Percentiles rank a stretch among this genome's conserved stretches.
Conservation (phyloP, 2,329 filamentous ascomycete genomes). For the Penicillium capsulatum region DNA sequence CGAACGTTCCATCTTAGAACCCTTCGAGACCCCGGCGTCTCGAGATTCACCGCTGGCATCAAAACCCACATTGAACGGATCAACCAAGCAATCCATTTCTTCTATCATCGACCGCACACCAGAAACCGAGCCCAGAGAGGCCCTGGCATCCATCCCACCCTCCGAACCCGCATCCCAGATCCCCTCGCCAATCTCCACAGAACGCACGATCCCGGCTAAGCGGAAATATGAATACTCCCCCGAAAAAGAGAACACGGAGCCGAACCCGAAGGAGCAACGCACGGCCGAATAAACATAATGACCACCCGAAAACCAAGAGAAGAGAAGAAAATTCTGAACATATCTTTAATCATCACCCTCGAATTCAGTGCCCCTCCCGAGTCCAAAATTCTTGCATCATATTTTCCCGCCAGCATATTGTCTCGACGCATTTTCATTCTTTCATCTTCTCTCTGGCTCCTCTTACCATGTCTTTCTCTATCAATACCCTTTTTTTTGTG, state of each 20-base stretch:
- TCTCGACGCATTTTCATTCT: slow-evolving; percentile 13
- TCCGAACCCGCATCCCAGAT: slow-evolving; percentile 22
- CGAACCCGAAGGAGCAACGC: slow-evolving; percentile 17
- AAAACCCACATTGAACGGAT: slow-evolving; percentile 24
- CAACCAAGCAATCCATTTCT: slow-evolving; percentile 38
- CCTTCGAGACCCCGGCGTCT: slow-evolving; percentile 10
- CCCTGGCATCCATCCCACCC: slow-evolving; percentile 18
- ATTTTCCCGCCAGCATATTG: slow-evolving; percentile 3
- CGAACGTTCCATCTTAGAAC: slow-evolving; percentile 22
- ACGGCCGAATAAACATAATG: slow-evolving; percentile 15
- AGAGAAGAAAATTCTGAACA: too few relatives aligned
- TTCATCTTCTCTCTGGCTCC: slow-evolving; percentile 22
- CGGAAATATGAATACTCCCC: slow-evolving; percentile 22
- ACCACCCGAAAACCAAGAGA: too few relatives aligned
- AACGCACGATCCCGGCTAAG: slow-evolving; percentile 18
- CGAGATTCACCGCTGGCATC: slow-evolving; percentile 11
- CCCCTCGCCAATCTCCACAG: slow-evolving; percentile 10
- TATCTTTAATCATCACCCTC: too few relatives aligned
- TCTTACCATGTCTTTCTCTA: slow-evolving; percentile 5
- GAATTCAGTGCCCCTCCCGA: too few relatives aligned
- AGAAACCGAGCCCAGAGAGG: slow-evolving; percentile 22
- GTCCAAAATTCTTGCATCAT: slow-evolving; percentile 7
- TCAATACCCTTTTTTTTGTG: slow-evolving; percentile 19
- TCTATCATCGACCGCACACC: slow-evolving; percentile 39
- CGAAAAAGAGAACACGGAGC: slow-evolving; percentile 26